Evolutionary conservation across 75 land plant genomes (phyloP), one percentile per base, ranked within the genome.

Genomic region (Cunninghamia lanceolata): DNA sequence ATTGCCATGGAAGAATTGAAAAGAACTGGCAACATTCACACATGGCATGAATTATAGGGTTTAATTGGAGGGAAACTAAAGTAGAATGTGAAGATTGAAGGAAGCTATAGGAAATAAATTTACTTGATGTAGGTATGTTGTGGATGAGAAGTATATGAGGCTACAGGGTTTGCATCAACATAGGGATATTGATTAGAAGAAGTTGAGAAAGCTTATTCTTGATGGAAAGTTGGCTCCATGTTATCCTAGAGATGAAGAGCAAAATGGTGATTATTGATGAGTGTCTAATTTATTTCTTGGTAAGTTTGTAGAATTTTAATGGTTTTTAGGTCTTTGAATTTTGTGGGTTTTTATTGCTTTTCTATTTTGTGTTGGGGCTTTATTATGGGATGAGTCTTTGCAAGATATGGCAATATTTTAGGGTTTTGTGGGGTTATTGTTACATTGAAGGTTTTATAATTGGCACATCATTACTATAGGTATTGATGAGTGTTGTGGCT

Each of bases 241-340:
- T 82, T 97, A 88, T 82, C 94, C 93, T 56, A 97, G 97, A 9
- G 94, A 85, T 15, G 99, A 97, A 53, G 99, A 97, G 11, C 83
- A 79, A 25, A 77, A 86, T 4, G 17, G 73, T 46, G 99, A 96
- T 86, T 96, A n/a, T 95, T 40, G 99, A 97, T 47, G 99, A 97
- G 77, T 97, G 99, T 59, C 99, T 97, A 54, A 97, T 97, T 81
- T 97, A 97, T 89, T 97, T 95, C 84, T 84, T 97, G 95, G 99
- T 97, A 74, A 83, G 87, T 85, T 54, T 46, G 15, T 32, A 34
- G 46, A 16, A 32, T 54, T 86, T 86, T 59, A 59, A 6, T 50
- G 34, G 32, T 85, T 35, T 45, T 38, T 32, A 28, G 19, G 45
- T 39, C 38, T 11, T n/a, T 85, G 21, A 71, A 28, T 59, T 6